phyloP scores from a whole-genome alignment of 345 rosid species.

The Limnanthes douglasii region DNA sequence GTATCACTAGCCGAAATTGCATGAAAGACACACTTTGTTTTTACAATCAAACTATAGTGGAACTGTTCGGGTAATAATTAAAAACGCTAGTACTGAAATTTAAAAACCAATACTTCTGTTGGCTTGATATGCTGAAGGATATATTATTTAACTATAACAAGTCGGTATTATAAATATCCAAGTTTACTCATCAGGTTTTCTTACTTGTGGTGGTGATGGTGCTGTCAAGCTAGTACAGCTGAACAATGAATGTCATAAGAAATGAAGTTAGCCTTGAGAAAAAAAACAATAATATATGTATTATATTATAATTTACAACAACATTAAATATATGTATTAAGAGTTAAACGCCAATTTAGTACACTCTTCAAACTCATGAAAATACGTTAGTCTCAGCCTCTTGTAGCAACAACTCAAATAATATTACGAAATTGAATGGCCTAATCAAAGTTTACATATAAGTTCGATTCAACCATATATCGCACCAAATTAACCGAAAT shows the following conservation, averaged over 20 bases:
- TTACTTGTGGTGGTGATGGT: constrained; percentile 87
- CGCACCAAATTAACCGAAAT: too few species aligned
- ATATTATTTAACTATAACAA: constrained; percentile 17
- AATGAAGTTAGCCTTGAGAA: constrained; percentile 1
- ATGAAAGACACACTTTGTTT: constrained; percentile 76
- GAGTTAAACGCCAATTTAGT: too few species aligned
- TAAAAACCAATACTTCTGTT: background rate
- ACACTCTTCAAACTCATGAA: too few species aligned
- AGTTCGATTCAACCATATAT: too few species aligned
- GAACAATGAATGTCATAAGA: constrained; percentile 9
- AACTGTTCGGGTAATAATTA: constrained; percentile 51
- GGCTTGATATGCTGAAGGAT: constrained; percentile 6
- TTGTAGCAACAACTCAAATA: too few species aligned
- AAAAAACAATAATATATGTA: too few species aligned
- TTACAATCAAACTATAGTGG: constrained; percentile 79
- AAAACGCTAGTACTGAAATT: background rate
- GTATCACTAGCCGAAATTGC: constrained; percentile 83
- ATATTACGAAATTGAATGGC: too few species aligned
- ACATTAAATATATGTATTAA: too few species aligned
- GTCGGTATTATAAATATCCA: constrained; percentile 84
- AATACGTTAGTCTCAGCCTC: too few species aligned
- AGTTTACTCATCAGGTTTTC: constrained; percentile 63
- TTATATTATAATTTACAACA: too few species aligned
- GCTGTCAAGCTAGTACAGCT: constrained; percentile 50
- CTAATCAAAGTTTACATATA: too few species aligned